phyloP scores from a whole-genome alignment of 2,329 filamentous ascomycete species.

The Pseudohalonectria lignicola region DNA sequence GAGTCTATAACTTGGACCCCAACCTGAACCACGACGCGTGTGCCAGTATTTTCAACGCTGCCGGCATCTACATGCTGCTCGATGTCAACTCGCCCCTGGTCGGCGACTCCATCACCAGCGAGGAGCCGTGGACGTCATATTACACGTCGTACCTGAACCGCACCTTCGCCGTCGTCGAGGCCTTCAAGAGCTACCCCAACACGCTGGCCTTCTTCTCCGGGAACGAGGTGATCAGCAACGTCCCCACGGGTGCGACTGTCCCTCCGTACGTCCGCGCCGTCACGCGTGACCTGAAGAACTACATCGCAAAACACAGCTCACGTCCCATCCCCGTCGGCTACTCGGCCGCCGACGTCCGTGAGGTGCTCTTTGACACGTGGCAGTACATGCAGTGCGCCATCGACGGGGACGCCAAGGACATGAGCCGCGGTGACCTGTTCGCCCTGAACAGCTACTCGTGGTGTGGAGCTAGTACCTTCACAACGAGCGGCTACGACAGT shows the following conservation, averaged over 20 bases:
- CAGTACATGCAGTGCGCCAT: conserved; percentile 63
- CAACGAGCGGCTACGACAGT: conserved; percentile 40
- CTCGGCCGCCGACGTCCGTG: conserved; percentile 69
- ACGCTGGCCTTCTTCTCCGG: conserved; percentile 66
- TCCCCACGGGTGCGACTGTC: conserved; percentile 44
- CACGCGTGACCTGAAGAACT: conserved; percentile 71
- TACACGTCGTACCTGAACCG: conserved; percentile 50
- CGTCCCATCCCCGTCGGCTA: conserved; percentile 68
- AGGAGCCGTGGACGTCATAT: conserved; percentile 47
- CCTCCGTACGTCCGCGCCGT: conserved; percentile 67
- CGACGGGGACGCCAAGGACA: conserved; percentile 39
- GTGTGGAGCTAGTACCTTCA: conserved; percentile 45
- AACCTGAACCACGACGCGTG: conserved; percentile 56
- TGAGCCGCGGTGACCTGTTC: conserved; percentile 62
- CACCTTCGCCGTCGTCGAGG: conserved; percentile 56
- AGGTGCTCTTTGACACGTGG: conserved; percentile 62
- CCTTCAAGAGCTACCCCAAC: conserved; percentile 57
- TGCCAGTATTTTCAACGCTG: conserved; percentile 56
- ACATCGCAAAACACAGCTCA: conserved; percentile 60
- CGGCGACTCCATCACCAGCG: conserved; percentile 45
- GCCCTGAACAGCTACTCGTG: conserved; percentile 68
- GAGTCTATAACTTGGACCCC: conserved; percentile 59
- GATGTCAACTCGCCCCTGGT: conserved; percentile 56
- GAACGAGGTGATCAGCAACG: conserved; percentile 67
- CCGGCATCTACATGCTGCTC: conserved; percentile 58